Evolutionary conservation across 176 grass and related monocot species (phyloP).

Genomic region (Carex littledalei): DNA sequence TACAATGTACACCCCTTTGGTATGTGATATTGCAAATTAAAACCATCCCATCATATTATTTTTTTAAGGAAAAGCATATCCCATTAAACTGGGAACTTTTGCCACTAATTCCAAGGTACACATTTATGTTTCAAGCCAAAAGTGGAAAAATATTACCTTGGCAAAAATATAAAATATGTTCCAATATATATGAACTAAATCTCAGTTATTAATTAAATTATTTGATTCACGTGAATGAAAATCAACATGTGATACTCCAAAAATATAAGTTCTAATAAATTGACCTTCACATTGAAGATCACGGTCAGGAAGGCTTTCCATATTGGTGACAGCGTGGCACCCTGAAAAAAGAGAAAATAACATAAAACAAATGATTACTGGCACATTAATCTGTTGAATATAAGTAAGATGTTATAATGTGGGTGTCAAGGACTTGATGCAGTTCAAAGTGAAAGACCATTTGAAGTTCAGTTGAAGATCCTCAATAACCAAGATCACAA

Average conservation of each 20-base stretch:
- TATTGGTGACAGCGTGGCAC: constrained; percentile 52
- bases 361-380: neutral
- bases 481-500: neutral
- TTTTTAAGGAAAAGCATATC: too few species aligned
- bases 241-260: neutral
- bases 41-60: too few species aligned
- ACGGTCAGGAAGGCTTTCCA: constrained; percentile 78
- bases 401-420: neutral
- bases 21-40: neutral
- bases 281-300: constrained; percentile 66
- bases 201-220: neutral
- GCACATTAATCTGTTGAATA: neutral
- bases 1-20: neutral
- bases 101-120: too few species aligned
- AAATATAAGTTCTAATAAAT: neutral
- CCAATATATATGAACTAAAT: neutral
- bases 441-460: neutral
- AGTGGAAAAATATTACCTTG: too few species aligned
- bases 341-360: constrained; percentile 32
- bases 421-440: neutral
- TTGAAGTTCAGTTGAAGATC: neutral
- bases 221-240: neutral
- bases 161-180: too few species aligned
- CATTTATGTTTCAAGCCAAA: too few species aligned
- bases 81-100: too few species aligned